Evolutionary conservation across 164 flowering plant genomes (phyloP), one percentile per base, ranked within the genome.

Genomic region (Umbilicus rupestris): DNA sequence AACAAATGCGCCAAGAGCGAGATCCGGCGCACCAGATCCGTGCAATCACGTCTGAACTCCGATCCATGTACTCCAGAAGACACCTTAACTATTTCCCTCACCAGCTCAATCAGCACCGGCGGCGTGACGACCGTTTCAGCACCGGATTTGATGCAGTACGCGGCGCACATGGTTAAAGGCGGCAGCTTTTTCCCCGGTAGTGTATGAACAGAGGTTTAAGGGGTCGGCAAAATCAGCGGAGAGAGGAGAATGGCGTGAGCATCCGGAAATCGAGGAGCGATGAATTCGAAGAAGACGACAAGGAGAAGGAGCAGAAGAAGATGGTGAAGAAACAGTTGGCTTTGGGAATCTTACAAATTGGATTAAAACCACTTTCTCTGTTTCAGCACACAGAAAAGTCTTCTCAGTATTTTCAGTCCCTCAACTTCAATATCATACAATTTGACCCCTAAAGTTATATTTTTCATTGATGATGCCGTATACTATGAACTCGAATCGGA

Each of bases 11-110:
- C 68, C 44, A 93, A 75, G 7, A 90, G 79, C 3, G 84, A 70
- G 67, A 90, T 77, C 75, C 91, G 72, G 9, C 98, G 79, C 41
- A 72, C 78, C 39, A 93, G 90, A 79, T 87, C 90, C 46, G 80
- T 71, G 70, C 92, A 87, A 29, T 90, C 96, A 69, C 77, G 85
- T 77, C 70, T 87, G 67, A 88, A 77, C 26, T 62, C 47, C 2
- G 60, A 55, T 2, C 33, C 60, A 55, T 55, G 60, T 11, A 55
- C 60, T 15, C 71, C 69, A 1, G 72, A 73, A 52, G 77, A 71
- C 39, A 78, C 68, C 24, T 71, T 72, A 2, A 68, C 80, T 20
- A 78, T 67, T 30, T 86, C 85, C 22, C 72, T 73, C n/a, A 81
- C 79, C 12, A 85, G 74, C 39, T 77, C 73, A 26, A 82, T 72